Evolutionary conservation across 352 stramenopile species (phyloP), one percentile per base, ranked within the genome.

Genomic region (Phytophthora sp.): DNA sequence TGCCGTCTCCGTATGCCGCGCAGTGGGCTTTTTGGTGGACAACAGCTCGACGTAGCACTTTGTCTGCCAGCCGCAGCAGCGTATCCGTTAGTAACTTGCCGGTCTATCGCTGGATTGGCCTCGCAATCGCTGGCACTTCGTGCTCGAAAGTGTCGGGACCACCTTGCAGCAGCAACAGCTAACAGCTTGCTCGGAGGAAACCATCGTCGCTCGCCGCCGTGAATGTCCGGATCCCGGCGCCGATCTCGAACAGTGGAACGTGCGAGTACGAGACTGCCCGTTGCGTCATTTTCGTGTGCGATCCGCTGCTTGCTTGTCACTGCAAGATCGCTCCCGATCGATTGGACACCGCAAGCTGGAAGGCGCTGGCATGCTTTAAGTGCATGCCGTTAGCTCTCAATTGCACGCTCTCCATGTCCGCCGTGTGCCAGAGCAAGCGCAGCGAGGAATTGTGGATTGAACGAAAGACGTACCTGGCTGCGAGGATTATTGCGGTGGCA

Each of bases 21-120:
- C 21, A 42, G 41, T 4, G 46, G 48, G 38, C 12, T 32, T 65
- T 66, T 57, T 61, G 32, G 58, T 61, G 57, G 31, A 26, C 37
- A 54, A 23, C 31, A 56, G 26, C 34, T 46, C 24, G n/a, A 45
- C 24, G 48, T 69, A 38, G 26, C 54, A 65, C 61, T 53, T 55
- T 15, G 31, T 23, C 18, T 50, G 27, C 55, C 62, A 71, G 62
- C 62, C 62, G 62, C 23, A 42, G n/a, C 35, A 6, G 34, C 43
- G 62, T 62, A 71, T 71, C 55, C 62, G 62, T 58, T 62, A 58
- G 55, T 71, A 71, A 71, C 45, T 23, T 32, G 30, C 31, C 20
- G 28, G 12, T 35, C 34, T 7, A n/a, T n/a, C n/a, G n/a, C n/a
- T n/a, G n/a, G 5, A 26, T 23, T 11, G 28, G 20, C 11, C 41